phyloP scores from a whole-genome alignment of 2,329 filamentous ascomycete species.

The Penicillium aurantiogriseum region DNA sequence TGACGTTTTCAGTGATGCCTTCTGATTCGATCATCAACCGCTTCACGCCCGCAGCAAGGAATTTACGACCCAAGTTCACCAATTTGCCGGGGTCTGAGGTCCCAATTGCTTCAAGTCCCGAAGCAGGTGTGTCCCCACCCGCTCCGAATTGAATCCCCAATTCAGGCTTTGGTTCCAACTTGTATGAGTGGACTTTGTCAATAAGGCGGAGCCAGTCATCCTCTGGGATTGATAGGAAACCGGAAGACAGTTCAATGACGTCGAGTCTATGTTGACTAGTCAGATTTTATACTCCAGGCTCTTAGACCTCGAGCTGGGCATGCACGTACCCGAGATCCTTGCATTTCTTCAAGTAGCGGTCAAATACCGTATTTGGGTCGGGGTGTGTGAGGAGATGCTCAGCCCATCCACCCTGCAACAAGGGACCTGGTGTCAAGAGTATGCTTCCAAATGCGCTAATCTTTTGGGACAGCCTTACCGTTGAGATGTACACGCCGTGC shows the following conservation, averaged over 20 bases:
- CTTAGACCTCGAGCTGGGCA: background rate
- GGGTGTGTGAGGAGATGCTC: conserved; percentile 54
- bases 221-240: conserved; percentile 54
- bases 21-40: conserved; percentile 61
- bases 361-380: conserved; percentile 46
- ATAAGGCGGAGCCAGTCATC: conserved; percentile 56
- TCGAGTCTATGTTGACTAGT: conserved; percentile 45
- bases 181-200: conserved; percentile 48
- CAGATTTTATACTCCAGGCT: background rate
- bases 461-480: conserved; percentile 31
- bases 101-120: conserved; percentile 49
- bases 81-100: conserved; percentile 52
- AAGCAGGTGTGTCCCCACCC: conserved; percentile 52
- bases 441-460: background rate
- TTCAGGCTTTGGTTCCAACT: conserved; percentile 55
- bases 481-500: conserved; percentile 54
- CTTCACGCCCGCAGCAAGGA: conserved; percentile 54
- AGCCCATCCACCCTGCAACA: conserved; percentile 51
- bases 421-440: background rate
- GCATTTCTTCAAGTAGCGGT: conserved; percentile 53
- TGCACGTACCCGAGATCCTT: conserved; percentile 48
- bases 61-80: conserved; percentile 50
- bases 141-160: conserved; percentile 59
- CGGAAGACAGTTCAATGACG: conserved; percentile 54
- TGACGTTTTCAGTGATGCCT: conserved; percentile 58